Conservation (phyloP, 2,329 filamentous ascomycete genomes). For the Helotiales sp. region DNA sequence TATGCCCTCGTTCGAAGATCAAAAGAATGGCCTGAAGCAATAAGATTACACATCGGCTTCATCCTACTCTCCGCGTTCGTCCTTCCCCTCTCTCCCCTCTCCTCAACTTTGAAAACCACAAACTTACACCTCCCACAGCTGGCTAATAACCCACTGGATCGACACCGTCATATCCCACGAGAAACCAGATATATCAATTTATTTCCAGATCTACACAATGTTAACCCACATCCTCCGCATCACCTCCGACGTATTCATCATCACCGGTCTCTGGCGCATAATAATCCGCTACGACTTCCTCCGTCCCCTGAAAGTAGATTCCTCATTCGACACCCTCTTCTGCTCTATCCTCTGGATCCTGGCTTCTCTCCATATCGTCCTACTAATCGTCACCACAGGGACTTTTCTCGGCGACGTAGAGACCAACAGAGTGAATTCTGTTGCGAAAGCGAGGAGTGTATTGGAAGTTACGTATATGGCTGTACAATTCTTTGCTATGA, state of each 20-base stretch:
- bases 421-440: neutral
- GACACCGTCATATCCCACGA: neutral
- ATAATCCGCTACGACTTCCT: neutral
- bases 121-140: neutral
- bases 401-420: neutral
- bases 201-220: neutral
- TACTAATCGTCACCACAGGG: neutral
- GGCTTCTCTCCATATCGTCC: neutral
- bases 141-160: conserved; percentile 4
- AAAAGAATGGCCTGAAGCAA: conserved; percentile 2
- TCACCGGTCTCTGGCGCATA: neutral
- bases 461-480: conserved; percentile 1
- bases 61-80: neutral
- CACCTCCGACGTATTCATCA: neutral
- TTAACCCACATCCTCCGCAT: neutral
- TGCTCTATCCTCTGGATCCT: neutral
- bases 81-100: neutral
- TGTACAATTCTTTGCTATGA: conserved; percentile 1
- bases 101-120: neutral
- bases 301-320: neutral
- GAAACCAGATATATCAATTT: neutral
- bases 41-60: neutral
- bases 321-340: neutral
- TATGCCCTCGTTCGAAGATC: neutral
- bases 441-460: conserved; percentile 1